Evolutionary conservation across 768 basidiomycete genomes (phyloP), one percentile per base, ranked within the genome.

Genomic region (Antrodiella citrinella): DNA sequence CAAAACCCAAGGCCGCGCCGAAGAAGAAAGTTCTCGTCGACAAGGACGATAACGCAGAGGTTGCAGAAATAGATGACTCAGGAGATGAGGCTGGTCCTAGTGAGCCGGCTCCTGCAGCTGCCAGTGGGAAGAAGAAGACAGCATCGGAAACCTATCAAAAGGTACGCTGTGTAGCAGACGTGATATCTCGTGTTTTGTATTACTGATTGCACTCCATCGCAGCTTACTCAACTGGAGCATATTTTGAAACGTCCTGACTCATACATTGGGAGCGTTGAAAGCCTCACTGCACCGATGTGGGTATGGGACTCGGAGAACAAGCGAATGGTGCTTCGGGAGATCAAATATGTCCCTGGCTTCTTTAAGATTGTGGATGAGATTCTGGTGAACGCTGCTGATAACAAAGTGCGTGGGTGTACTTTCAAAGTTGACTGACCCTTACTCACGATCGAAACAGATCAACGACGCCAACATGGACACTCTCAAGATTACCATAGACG

Each of bases 341-440:
- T 86, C 55, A 89, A 81, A 59, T 99, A 86, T 62, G 94, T 97
- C 2, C 96, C 96, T 0, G 96, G 94, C 48, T 95, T 99, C 67
- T 93, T 94, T 80, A 99, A 99, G 76, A 99, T 99, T 60, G 86
- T 99, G 12, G 96, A 99, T 61, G 96, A 99, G 70, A 99, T 99
- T 61, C 74, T 99, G 2, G 96, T 99, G 59, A 99, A 99, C 67
- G 96, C 96, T 19, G 96, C 96, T 3, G 96, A 99, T 65, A 96
- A 98, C 71, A 99, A 99, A 84, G 95, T 90, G 55, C 50, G 73
- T 66, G 7, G n/a, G 12, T 12, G 0, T n/a, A 22, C 26, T 46
- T 24, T 3, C n/a, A n/a, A n/a, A n/a, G n/a, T n/a, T n/a, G n/a
- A n/a, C n/a, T n/a, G n/a, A n/a, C n/a, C n/a, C n/a, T n/a, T n/a